Evolutionary conservation across 345 rosid species (phyloP), one percentile per base, ranked within the genome.

Genomic region (Psidium friedrichsthalianum): DNA sequence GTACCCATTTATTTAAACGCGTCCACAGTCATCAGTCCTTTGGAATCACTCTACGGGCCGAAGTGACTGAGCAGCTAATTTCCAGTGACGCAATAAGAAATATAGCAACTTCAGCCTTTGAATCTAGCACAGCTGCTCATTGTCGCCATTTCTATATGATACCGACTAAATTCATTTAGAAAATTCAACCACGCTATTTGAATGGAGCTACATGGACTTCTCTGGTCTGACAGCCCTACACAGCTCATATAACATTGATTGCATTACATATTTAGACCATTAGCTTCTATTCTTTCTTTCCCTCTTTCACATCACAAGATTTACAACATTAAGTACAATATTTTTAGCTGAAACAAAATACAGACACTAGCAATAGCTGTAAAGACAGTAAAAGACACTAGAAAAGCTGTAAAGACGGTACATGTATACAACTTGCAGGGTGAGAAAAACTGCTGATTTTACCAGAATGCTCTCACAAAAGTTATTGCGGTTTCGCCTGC

Each of bases 371-470:
- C 20, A 40, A 69, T 69, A 69, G 80, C 80, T 69, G 80, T 69
- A 69, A 69, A 32, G 78, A 69, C 78, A 1, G 44, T 32, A 69
- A 61, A 61, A 69, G 78, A 32, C 78, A 69, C 78, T 69, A 69
- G 78, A 69, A 69, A 69, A 69, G 47, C 78, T 69, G 78, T 69
- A 69, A 69, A 69, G 78, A 84, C 25, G 53, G 81, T 21, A 49
- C 78, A 58, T 84, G 85, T 84, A 40, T 84, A 84, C 85, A 84
- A 58, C 84, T 83, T 83, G 84, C 84, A 24, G 58, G 69, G 84
- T 42, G 84, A 18, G 36, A 36, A 52, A 59, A 84, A 36, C 80
- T 18, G 47, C 80, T 69, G 80, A 69, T 36, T 69, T 69, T 69
- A 69, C 47, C 80, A 18, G 80, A 69, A 36, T 69, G 80, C 80